These are phyloP conservation scores for Onygenales sp. DNA, from an alignment of 2,329 filamentous ascomycete species.

Conservation along the genomic window DNA sequence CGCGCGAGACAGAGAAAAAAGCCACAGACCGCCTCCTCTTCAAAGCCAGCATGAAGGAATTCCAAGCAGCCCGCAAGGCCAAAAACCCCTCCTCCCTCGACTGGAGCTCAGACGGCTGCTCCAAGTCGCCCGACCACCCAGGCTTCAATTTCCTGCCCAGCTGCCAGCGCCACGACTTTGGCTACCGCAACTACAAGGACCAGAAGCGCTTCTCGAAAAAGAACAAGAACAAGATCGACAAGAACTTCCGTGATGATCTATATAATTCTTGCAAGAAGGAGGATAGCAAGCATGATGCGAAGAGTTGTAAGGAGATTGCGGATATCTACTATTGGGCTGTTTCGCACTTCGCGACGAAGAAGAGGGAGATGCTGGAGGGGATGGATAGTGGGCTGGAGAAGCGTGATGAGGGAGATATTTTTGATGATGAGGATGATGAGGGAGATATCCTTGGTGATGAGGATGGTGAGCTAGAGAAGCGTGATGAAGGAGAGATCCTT, in stretches of 20 bases:
- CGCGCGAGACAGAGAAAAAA: slow-evolving; percentile 1
- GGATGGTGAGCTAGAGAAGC: neutral
- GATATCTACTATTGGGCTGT: slow-evolving; percentile 26
- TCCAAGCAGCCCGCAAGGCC: slow-evolving; percentile 33
- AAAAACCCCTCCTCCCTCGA: slow-evolving; percentile 29
- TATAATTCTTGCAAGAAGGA: slow-evolving; percentile 19
- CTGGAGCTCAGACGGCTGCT: slow-evolving; percentile 30
- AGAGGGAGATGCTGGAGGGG: slow-evolving; percentile 12
- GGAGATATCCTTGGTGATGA: neutral
- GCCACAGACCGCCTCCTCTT: slow-evolving; percentile 42
- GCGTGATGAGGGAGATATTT: neutral
- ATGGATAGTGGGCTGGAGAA: neutral
- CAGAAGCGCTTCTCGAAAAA: slow-evolving; percentile 39
- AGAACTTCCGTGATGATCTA: slow-evolving; percentile 38
- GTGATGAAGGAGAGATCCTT: too few relatives aligned
- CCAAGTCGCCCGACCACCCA: slow-evolving; percentile 21
- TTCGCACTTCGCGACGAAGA: slow-evolving; percentile 1
- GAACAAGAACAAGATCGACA: slow-evolving; percentile 38
- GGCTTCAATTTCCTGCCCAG: slow-evolving; percentile 27
- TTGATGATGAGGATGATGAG: neutral
- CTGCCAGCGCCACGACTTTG: slow-evolving; percentile 50
- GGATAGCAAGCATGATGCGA: slow-evolving; percentile 4
- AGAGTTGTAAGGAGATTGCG: slow-evolving; percentile 15
- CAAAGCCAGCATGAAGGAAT: slow-evolving; percentile 32
- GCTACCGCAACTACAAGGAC: slow-evolving; percentile 44